A percentile compares a stretch with the other conserved stretches of the same genome.
These are phyloP conservation scores for Schrenkiella parvula DNA, from an alignment of 345 rosid species.

Conservation along the genomic window DNA sequence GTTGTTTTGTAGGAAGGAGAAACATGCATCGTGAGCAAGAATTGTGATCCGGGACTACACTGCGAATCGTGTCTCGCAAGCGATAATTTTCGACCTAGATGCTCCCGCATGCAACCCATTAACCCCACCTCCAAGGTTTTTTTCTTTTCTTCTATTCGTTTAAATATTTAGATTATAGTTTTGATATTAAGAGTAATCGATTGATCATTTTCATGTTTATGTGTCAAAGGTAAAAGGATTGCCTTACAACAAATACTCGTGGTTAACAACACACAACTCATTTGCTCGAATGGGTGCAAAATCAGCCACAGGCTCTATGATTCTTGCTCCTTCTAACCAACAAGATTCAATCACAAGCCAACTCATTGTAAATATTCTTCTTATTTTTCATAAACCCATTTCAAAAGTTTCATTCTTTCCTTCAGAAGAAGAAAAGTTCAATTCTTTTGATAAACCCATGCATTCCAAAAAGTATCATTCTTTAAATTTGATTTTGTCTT, in stretches of 20 bases:
- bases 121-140: constrained; percentile 57
- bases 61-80: constrained; percentile 67
- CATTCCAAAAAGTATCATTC: neutral
- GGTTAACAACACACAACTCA: constrained; percentile 94
- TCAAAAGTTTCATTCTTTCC: neutral
- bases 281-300: constrained; percentile 47
- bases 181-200: neutral
- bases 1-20: constrained; percentile 58
- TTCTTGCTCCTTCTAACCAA: constrained; percentile 71
- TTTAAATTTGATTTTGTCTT: neutral
- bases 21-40: constrained; percentile 48
- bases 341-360: constrained; percentile 77
- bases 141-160: neutral
- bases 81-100: constrained; percentile 66
- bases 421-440: neutral
- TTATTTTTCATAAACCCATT: neutral
- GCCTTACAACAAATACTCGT: constrained; percentile 82
- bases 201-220: neutral
- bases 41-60: constrained; percentile 63
- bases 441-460: neutral
- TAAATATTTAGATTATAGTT: neutral
- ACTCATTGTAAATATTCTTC: constrained; percentile 48
- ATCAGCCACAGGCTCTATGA: constrained; percentile 54
- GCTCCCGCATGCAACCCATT: constrained; percentile 59
- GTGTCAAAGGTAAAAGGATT: constrained; percentile 46